Percentiles rank a stretch among this genome's conserved stretches.
phyloP scores from a whole-genome alignment of 305 asterid species.

The Fraxinus sp. region DNA sequence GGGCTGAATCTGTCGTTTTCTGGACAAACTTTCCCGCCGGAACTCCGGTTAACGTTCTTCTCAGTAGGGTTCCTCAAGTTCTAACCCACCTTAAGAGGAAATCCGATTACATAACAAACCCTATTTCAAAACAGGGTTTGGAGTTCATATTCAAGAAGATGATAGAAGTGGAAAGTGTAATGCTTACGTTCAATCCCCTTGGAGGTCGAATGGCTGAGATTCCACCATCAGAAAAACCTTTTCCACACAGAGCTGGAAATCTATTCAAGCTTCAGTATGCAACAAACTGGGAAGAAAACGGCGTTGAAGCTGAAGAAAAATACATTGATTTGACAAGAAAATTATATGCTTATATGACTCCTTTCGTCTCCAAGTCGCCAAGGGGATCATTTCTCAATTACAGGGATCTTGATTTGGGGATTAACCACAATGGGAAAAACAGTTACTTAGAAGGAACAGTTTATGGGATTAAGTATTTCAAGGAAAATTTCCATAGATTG shows the following conservation, averaged over 20 bases:
- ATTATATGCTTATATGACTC: constrained; percentile 19
- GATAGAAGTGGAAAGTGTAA: background rate
- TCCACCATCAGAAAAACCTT: constrained; percentile 20
- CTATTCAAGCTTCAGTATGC: constrained; percentile 13
- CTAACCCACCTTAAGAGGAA: constrained; percentile 26
- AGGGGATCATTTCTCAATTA: constrained; percentile 30
- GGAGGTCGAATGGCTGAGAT: constrained; percentile 29
- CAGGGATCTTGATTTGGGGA: constrained; percentile 35
- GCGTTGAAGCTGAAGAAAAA: background rate
- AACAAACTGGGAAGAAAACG: constrained; percentile 19
- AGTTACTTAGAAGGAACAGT: constrained; percentile 27
- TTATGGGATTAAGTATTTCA: constrained; percentile 33
- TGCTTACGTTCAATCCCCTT: background rate
- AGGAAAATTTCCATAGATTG: constrained; percentile 32
- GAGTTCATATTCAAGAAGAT: constrained; percentile 27
- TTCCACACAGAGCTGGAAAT: constrained; percentile 29
- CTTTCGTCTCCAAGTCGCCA: constrained; percentile 29
- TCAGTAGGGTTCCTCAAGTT: constrained; percentile 15
- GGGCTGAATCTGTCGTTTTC: constrained; percentile 26
- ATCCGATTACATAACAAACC: constrained; percentile 24
- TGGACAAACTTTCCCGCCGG: constrained; percentile 10
- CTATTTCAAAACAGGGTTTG: constrained; percentile 26
- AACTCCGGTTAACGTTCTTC: constrained; percentile 15
- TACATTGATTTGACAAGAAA: constrained; percentile 15
- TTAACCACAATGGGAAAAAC: constrained; percentile 15